A percentile compares a stretch with the other conserved stretches of the same genome.
Evolutionary conservation across 2,329 filamentous ascomycete species (phyloP).

Genomic region (Botryosphaeria agaves): DNA sequence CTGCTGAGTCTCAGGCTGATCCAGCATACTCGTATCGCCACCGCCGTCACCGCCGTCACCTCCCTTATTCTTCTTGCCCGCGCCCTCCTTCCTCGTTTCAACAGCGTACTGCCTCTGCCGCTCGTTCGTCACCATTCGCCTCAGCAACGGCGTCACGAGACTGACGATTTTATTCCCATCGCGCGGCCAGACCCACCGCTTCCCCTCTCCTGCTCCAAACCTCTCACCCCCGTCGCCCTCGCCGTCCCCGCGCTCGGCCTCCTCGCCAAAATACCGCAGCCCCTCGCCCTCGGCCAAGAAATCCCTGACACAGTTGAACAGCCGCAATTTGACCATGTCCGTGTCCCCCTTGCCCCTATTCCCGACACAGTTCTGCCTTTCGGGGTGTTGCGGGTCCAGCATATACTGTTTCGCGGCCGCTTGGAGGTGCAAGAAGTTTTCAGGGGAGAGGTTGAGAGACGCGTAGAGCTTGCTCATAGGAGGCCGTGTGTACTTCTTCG

Average conservation of each 20-base stretch:
- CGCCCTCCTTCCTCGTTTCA: constrained; percentile 33
- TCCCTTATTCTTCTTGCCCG: constrained; percentile 16
- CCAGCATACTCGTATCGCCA: not conserved
- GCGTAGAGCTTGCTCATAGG: constrained; percentile 40
- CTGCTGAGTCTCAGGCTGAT: not conserved
- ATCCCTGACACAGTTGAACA: constrained; percentile 38
- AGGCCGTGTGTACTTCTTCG: constrained; percentile 39
- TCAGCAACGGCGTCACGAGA: constrained; percentile 37
- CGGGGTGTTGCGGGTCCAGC: constrained; percentile 35
- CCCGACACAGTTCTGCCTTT: constrained; percentile 38
- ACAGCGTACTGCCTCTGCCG: constrained; percentile 39
- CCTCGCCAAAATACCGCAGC: constrained; percentile 14
- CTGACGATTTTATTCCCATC: constrained; percentile 38
- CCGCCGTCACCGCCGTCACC: constrained; percentile 12
- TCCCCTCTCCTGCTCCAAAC: constrained; percentile 14
- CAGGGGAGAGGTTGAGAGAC: constrained; percentile 36
- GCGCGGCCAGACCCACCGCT: constrained; percentile 32
- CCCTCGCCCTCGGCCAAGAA: constrained; percentile 36
- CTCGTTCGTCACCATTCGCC: constrained; percentile 43
- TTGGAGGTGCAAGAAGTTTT: constrained; percentile 38
- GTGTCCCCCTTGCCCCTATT: constrained; percentile 11
- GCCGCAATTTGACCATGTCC: constrained; percentile 37
- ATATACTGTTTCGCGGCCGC: constrained; percentile 39
- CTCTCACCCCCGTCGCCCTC: not conserved
- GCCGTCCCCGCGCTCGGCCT: not conserved